phyloP scores from a whole-genome alignment of 2,329 filamentous ascomycete species.

The Trichoderma polysporum region DNA sequence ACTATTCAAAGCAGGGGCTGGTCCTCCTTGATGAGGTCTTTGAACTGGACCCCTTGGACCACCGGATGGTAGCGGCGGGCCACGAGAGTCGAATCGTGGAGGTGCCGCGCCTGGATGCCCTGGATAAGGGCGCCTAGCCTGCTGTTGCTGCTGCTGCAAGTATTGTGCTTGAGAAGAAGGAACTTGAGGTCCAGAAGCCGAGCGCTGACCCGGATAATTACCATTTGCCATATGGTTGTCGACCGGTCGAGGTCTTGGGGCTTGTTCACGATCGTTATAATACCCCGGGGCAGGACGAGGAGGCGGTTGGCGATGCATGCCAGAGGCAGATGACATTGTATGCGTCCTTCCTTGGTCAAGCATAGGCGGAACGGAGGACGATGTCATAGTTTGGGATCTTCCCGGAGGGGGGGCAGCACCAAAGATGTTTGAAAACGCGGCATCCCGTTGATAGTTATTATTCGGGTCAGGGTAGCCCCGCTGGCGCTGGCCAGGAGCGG shows the following conservation, averaged over 20 bases:
- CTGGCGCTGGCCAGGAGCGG: conserved; percentile 44
- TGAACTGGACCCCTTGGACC: conserved; percentile 48
- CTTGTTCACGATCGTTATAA: conserved; percentile 36
- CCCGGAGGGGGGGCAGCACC: conserved; percentile 81
- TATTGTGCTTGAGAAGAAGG: conserved; percentile 47
- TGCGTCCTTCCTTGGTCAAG: conserved; percentile 67
- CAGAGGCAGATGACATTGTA: conserved; percentile 65
- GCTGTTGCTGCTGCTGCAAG: conserved; percentile 46
- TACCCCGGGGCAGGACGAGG: conserved; percentile 50
- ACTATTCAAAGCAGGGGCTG: conserved; percentile 71
- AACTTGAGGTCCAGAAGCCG: conserved; percentile 49
- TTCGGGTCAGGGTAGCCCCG: conserved; percentile 52
- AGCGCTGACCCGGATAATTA: conserved; percentile 55
- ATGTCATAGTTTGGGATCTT: conserved; percentile 93
- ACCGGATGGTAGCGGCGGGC: conserved; percentile 44
- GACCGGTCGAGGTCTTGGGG: conserved; percentile 33
- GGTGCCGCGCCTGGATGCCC: conserved; percentile 51
- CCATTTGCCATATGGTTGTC: conserved; percentile 46
- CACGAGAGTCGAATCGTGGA: conserved; percentile 64
- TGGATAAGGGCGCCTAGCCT: conserved; percentile 46
- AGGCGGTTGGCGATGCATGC: conserved; percentile 64
- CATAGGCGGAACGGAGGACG: conserved; percentile 61
- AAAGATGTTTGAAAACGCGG: conserved; percentile 95
- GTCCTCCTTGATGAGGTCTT: conserved; percentile 62
- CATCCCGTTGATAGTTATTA: conserved; percentile 73